A percentile compares a stretch with the other conserved stretches of the same genome.
Evolutionary conservation across 129 eudicot genomes (phyloP).

Genomic region (Centrapalus pauciflorus): DNA sequence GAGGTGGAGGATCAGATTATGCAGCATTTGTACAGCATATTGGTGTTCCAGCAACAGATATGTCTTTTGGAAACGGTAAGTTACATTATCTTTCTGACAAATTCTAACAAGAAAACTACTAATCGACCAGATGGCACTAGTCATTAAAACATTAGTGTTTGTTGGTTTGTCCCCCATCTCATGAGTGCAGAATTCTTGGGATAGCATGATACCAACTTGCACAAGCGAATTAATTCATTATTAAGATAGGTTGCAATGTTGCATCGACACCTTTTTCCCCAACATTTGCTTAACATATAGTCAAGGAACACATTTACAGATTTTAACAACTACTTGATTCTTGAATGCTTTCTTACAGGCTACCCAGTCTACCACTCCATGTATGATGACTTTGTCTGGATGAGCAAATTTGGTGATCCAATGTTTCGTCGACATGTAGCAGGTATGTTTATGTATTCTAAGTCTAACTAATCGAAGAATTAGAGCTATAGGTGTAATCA

Average conservation of each 20-base stretch:
- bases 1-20: conserved; percentile 84
- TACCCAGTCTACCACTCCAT: conserved; percentile 93
- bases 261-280: background rate
- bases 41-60: conserved; percentile 72
- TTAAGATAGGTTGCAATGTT: background rate
- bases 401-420: conserved; percentile 83
- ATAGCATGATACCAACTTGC: background rate
- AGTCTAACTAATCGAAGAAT: no score
- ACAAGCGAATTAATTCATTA: background rate
- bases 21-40: conserved; percentile 81
- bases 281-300: background rate
- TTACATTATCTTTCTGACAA: background rate
- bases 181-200: background rate
- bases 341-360: conserved; percentile 42
- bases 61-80: conserved; percentile 61
- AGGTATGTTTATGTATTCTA: conserved; percentile 32
- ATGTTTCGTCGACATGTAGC: conserved; percentile 79
- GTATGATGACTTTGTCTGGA: conserved; percentile 89
- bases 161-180: no score
- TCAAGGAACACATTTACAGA: background rate
- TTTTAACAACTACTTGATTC: background rate
- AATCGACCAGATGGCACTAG: no score
- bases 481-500: no score
- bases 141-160: no score
- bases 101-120: background rate